Percentiles rank a stretch among this genome's conserved stretches.
phyloP scores from a whole-genome alignment of 208 protist species.

The Wallacemonas rigidus region DNA sequence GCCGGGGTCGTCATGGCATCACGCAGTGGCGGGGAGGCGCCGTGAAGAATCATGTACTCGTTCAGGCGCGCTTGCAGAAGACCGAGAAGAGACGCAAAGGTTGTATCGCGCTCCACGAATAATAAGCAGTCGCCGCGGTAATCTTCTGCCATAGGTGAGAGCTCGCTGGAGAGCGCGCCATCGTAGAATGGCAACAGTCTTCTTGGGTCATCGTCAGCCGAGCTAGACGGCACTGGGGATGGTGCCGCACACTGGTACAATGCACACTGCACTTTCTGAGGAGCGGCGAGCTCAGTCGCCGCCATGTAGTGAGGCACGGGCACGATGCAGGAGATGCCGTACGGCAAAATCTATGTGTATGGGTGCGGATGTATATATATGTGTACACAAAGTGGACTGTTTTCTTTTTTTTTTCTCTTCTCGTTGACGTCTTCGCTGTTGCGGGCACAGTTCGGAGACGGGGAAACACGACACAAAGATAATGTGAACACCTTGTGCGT shows the following conservation, averaged over 20 bases:
- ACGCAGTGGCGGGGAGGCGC: background rate
- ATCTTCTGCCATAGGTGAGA: background rate
- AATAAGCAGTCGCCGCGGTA: constrained; percentile 16
- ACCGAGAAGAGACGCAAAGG: background rate
- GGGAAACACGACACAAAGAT: no score
- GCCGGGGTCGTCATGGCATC: background rate
- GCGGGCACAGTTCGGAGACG: no score
- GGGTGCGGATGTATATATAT: no score
- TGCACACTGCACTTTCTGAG: constrained; percentile 5
- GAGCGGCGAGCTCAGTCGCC: no score
- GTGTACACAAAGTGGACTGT: no score
- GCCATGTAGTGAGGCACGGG: no score
- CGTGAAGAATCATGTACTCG: constrained; percentile 16
- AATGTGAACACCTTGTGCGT: no score
- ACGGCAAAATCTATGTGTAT: no score
- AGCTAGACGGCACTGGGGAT: background rate
- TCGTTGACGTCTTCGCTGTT: no score
- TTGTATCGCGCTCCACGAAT: background rate
- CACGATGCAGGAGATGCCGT: no score
- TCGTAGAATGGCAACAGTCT: background rate
- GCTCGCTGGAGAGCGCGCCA: background rate
- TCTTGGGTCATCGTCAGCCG: background rate
- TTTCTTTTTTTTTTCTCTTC: no score
- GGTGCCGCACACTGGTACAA: constrained; percentile 14
- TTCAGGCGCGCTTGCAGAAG: constrained; percentile 13